Evolutionary conservation across 805 yeast genomes (phyloP).

Genomic region (Zygosaccharomyces bailii): DNA sequence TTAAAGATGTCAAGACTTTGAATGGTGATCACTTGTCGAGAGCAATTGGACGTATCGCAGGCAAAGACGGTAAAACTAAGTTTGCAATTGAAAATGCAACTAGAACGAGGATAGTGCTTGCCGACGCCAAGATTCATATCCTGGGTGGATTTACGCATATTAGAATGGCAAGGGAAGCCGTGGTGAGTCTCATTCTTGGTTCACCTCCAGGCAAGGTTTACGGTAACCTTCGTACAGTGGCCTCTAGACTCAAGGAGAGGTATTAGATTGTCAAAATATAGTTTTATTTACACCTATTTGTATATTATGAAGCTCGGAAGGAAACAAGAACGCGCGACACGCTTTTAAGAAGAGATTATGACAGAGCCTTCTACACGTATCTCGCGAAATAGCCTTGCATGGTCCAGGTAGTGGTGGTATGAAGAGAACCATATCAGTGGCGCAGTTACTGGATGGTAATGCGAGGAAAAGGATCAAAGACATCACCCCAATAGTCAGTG

Average conservation of each 20-base stretch:
- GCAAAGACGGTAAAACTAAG: slow-evolving; percentile 98
- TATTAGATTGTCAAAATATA: slow-evolving; percentile 42
- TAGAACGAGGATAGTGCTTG: slow-evolving; percentile 94
- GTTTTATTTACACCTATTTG: slow-evolving; percentile 3
- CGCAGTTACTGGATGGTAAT: slow-evolving; percentile 25
- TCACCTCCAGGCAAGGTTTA: slow-evolving; percentile 98
- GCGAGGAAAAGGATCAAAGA: slow-evolving; percentile 8
- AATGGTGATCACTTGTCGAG: slow-evolving; percentile 95
- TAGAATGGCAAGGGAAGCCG: slow-evolving; percentile 97
- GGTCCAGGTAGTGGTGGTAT: slow-evolving; percentile 8
- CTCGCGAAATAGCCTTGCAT: not conserved
- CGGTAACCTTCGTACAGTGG: slow-evolving; percentile 94
- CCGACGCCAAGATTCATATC: slow-evolving; percentile 94
- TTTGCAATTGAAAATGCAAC: slow-evolving; percentile 98
- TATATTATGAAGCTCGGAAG: slow-evolving; percentile 6
- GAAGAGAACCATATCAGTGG: slow-evolving; percentile 18
- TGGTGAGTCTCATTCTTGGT: slow-evolving; percentile 91
- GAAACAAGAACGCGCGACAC: slow-evolving; percentile 6
- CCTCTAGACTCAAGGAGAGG: slow-evolving; percentile 95
- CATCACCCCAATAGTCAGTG: not conserved
- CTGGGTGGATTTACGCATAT: slow-evolving; percentile 96
- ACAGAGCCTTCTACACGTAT: not conserved
- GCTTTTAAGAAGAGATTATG: not conserved
- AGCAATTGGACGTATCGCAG: slow-evolving; percentile 99
- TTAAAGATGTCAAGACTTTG: slow-evolving; percentile 93